Percentiles rank a stretch among this genome's conserved stretches.
Evolutionary conservation across 2,329 filamentous ascomycete species (phyloP).

Genomic region (Aureobasidium sp.): DNA sequence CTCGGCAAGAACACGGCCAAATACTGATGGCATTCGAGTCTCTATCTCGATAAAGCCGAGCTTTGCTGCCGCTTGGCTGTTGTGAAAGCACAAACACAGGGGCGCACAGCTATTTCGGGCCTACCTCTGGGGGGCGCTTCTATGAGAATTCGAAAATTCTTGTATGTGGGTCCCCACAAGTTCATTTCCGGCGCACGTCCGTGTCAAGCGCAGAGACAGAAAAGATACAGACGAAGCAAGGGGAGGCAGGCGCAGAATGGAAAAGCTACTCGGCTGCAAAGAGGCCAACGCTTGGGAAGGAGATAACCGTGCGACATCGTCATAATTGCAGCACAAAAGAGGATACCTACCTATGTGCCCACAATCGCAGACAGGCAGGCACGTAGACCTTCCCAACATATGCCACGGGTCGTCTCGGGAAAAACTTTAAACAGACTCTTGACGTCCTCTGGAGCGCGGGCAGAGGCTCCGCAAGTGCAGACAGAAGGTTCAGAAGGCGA

Average conservation of each 20-base stretch:
- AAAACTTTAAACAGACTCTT: constrained; percentile 13
- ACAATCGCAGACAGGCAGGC: background rate
- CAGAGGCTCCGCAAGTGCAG: constrained; percentile 2
- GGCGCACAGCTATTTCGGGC: constrained; percentile 14
- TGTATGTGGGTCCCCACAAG: constrained; percentile 17
- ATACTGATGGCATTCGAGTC: background rate
- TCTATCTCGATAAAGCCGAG: constrained; percentile 4
- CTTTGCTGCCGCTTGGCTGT: constrained; percentile 1
- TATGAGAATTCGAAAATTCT: constrained; percentile 16
- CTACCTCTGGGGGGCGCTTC: constrained; percentile 13
- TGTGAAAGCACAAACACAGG: constrained; percentile 9
- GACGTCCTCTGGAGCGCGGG: background rate
- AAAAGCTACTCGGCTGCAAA: constrained; percentile 8
- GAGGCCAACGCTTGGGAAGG: constrained; percentile 2
- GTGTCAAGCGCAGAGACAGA: constrained; percentile 13
- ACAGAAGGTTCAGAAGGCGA: background rate
- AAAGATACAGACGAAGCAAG: constrained; percentile 8
- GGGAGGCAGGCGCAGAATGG: background rate
- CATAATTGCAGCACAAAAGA: constrained; percentile 5
- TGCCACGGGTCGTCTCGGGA: constrained; percentile 11
- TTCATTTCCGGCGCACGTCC: constrained; percentile 10
- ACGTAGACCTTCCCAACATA: constrained; percentile 11
- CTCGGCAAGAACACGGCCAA: constrained; percentile 8
- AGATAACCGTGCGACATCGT: constrained; percentile 8
- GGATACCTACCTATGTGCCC: background rate